Conservation (phyloP, 78 protist genomes). For the Cavenderia fasciculata region DNA sequence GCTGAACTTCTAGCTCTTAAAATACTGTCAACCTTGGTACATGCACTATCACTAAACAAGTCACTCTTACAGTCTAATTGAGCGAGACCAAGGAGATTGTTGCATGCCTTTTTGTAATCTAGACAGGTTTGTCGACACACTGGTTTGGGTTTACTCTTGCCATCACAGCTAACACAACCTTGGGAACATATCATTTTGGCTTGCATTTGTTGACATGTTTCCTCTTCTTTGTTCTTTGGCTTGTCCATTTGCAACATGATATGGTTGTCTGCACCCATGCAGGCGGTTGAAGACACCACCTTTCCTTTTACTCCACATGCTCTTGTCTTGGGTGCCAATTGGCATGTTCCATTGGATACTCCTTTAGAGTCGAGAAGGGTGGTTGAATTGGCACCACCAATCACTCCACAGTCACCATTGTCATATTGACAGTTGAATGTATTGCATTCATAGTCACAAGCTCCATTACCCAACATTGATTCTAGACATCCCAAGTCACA, state of each 20-base stretch:
- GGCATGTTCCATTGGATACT: background rate
- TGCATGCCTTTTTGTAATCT: background rate
- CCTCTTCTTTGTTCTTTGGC: background rate
- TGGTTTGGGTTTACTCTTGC: background rate
- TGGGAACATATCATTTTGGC: background rate
- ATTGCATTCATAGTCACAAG: constrained; percentile 31
- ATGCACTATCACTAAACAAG: too few relatives aligned
- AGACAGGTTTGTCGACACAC: background rate
- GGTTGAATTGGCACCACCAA: background rate
- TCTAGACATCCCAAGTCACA: constrained; percentile 15
- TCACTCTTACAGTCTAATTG: too few relatives aligned
- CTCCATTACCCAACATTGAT: background rate
- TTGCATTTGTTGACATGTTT: background rate
- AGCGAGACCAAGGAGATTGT: too few relatives aligned
- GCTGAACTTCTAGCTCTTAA: too few relatives aligned
- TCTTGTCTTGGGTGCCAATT: background rate
- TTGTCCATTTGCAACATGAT: background rate
- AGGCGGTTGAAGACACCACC: background rate
- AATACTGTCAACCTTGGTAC: too few relatives aligned
- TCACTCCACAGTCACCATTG: constrained; percentile 14
- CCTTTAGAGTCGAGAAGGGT: background rate
- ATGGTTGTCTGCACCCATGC: background rate
- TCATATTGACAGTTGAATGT: constrained; percentile 32
- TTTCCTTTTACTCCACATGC: background rate
- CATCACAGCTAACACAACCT: constrained; percentile 4